Base-by-base conservation (phyloP, 805 yeast species). In the Ogataea pini region DNA sequence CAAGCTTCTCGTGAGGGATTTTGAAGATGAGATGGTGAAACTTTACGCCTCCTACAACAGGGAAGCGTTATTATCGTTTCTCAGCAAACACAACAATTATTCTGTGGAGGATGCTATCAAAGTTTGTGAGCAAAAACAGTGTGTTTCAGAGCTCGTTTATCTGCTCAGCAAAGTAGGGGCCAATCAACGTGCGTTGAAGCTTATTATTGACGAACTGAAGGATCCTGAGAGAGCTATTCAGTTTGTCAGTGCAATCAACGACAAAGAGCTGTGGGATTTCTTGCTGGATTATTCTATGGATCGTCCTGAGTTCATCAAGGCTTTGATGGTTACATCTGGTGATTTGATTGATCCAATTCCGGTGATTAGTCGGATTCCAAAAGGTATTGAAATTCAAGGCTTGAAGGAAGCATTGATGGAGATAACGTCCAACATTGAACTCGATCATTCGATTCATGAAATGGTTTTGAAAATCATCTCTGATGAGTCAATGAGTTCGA, bases 141-240 rank as follows among this genome's bases (percentile, higher is more conserved):
- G 77, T 34, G 75, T 74, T 34, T 80, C 84, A 34, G 98, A 92
- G 59, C 72, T 90, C 34, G 96, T 94, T 0, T 90, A 81, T 59
- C 67, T 94, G 25, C 75, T 89, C 51, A 95, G 96, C 4, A 80
- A 82, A 57, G 83, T 87, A 20, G 98, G 99, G 1, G 86, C 87
- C 55, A 81, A 83, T 48, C 77, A 76, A 51, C 78, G 80, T 51
- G 98, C 98, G 0, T 68, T 92, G 57, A 77, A 73, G 48, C 71
- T 94, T 36, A 89, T 94, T 13, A 82, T 90, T 33, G 85, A 87
- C 54, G 78, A 87, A 56, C 68, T 91, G 44, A 76, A 84, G 46
- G 94, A 92, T 62, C 92, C 96, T 0, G 77, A 78, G 34, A 74
- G 79, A 54, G 98, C 98, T 0, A 86, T 94, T 19, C 76, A 75